Evolutionary conservation across 148 eudicot species (phyloP), one percentile per base, ranked within the genome.

Genomic region (Amaranthus palmeri): DNA sequence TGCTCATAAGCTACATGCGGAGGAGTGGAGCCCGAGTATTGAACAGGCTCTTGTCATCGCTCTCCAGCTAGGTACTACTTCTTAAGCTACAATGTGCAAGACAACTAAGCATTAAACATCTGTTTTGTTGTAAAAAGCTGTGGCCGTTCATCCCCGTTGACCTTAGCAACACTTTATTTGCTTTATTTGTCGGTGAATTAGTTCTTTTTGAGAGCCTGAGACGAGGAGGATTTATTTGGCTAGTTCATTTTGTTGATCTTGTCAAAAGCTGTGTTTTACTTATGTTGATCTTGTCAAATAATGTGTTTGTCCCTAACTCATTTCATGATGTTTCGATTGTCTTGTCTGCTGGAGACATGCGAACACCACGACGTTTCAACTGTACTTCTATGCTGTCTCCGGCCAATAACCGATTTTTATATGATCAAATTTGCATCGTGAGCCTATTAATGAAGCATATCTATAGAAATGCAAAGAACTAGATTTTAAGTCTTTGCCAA

Each of bases 11-110:
- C 76, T 95, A 63, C 99, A 95, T 54, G 88, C 88, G 78, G 96
- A 95, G 73, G 97, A 95, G 70, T 92, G 96, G 97, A 77, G 73
- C 82, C 97, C 92, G 25, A 80, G 80, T 79, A 79, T 84, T 54
- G 79, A 82, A 72, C 88, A 88, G 76, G 86, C 82, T 40, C 83
- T 90, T 40, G 47, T 72, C 36, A 84, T 92, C 65, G 66, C 81
- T 67, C 43, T 71, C 59, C 87, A 74, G 46, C 70, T 95, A 86
- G 97, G 98, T 95, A 81, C 51, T 53, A 25, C 56, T 41, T 9
- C 52, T 57, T 17, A 49, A 0, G 1, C 59, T 47, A 15, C 61
- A 2, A n/a, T 61, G 77, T 48, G 1, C 36, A 25, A 25, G 36
- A 25, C 36, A 7, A 17, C 51, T 18, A 51, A 18, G 50, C 45